Percentiles rank a stretch among this genome's conserved stretches.
Conservation (phyloP, 805 yeast species). For the Cephaloascus fragrans region DNA sequence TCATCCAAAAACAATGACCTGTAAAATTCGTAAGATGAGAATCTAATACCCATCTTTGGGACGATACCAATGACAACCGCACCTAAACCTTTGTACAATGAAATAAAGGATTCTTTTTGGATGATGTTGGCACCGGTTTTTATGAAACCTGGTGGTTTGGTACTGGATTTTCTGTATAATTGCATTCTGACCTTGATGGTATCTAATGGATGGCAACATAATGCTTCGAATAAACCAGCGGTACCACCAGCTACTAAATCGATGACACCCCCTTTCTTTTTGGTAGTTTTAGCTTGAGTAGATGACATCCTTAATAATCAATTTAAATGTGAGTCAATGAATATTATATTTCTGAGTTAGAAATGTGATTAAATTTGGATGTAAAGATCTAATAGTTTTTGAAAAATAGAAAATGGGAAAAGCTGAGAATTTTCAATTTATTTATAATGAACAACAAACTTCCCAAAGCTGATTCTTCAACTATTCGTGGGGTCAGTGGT, state of each 20-base stretch:
- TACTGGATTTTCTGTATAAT: conserved; percentile 61
- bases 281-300: conserved; percentile 17
- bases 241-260: conserved; percentile 90
- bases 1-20: conserved; percentile 56
- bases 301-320: background rate
- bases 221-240: conserved; percentile 96
- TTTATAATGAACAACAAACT: background rate
- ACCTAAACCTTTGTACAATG: conserved; percentile 91
- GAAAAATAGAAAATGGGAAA: too few species aligned
- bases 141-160: conserved; percentile 79
- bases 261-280: conserved; percentile 26
- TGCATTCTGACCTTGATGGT: conserved; percentile 98
- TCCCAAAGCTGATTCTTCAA: background rate
- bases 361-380: too few species aligned
- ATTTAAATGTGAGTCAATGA: background rate
- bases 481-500: background rate
- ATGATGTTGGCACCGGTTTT: conserved; percentile 74
- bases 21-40: conserved; percentile 87
- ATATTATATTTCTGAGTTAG: background rate
- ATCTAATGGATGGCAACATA: conserved; percentile 96
- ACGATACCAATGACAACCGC: conserved; percentile 97
- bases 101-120: conserved; percentile 70
- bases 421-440: background rate
- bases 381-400: too few species aligned
- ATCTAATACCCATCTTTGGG: conserved; percentile 96